Evolutionary conservation across 23 red algal species (phyloP), one percentile per base, ranked within the genome.

Genomic region (Porphyridium purpureum): DNA sequence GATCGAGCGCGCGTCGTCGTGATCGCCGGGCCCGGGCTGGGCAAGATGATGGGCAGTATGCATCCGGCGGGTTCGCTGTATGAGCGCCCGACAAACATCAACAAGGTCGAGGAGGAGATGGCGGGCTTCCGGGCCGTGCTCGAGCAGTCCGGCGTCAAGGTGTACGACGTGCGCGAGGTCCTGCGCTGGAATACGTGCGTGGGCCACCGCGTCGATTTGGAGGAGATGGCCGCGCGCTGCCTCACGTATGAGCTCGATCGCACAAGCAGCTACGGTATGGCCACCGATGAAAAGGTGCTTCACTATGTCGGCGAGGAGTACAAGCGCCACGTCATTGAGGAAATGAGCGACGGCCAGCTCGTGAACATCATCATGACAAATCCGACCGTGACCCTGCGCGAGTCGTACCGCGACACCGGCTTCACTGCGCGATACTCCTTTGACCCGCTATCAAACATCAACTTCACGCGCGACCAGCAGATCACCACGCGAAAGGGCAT

Each of bases 1-100:
- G 90, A 98, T 34, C 8, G 21, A 22, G 90, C 79, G 4, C 17
- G 30, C 46, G 35, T 82, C 21, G 69, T 83, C 21, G 67, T 98
- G 25, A 76, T 69, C 53, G 62, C 75, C 25, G 62, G 69, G 0
- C 66, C 87, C 0, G 73, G 61, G 27, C 60, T 98, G 33, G 65
- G 64, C 15, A 98, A 98, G 41, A 86, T 80, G 65, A 98, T 98
- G 90, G 90, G 90, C 25, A 67, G 79, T 9, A 41, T 98, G 64
- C 90, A 98, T 38, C 90, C 90, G 0, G 80, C 74, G 14, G 90
- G 90, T 0, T 70, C 90, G 3, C 78, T 98, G 2, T 98, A 86
- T 27, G 90, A 80, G 33, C 65, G 74, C 31, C 90, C 90, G 9
- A 80, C 86, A 17, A 85, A 98, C 31, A 62, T 76, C 20, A 62